Percentiles rank a stretch among this genome's conserved stretches.
Conservation (phyloP, 305 asterid species). For the Fraxinus angustifolia region DNA sequence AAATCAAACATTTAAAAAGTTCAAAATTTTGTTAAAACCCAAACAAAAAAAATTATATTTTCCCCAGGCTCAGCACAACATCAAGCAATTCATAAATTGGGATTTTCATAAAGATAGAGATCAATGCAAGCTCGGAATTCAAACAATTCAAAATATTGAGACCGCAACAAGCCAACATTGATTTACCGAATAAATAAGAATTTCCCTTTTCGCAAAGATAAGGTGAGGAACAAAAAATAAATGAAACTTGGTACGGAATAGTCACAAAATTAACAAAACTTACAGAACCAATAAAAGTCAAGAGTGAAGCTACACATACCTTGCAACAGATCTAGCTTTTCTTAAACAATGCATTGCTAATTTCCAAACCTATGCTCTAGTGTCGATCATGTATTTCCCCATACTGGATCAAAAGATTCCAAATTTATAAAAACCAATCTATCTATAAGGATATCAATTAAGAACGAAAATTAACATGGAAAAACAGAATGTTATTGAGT, state of each 20-base stretch:
- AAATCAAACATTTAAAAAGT: slow-evolving; percentile 2
- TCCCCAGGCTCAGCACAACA: neutral
- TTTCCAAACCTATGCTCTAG: slow-evolving; percentile 15
- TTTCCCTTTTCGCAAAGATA: neutral
- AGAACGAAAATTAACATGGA: slow-evolving; percentile 12
- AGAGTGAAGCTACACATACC: slow-evolving; percentile 31
- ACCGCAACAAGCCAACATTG: slow-evolving; percentile 21
- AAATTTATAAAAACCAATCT: slow-evolving; percentile 18
- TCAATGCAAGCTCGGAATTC: slow-evolving; percentile 15
- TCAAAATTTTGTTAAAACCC: slow-evolving; percentile 4
- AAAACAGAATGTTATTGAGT: slow-evolving; percentile 22
- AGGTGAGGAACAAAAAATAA: neutral
- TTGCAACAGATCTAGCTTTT: slow-evolving; percentile 35
- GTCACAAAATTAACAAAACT: slow-evolving; percentile 4
- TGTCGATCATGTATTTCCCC: slow-evolving; percentile 23
- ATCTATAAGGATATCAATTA: neutral
- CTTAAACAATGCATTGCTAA: slow-evolving; percentile 28
- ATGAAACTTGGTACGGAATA: neutral
- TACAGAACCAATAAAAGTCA: slow-evolving; percentile 23
- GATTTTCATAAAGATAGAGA: slow-evolving; percentile 9
- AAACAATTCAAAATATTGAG: slow-evolving; percentile 18
- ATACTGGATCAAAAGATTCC: slow-evolving; percentile 17
- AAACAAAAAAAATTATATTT: neutral
- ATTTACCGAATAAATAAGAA: slow-evolving; percentile 6
- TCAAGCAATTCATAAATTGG: neutral